Base-by-base conservation (phyloP, 805 yeast genomes). In the Yamadazyma olivae region DNA sequence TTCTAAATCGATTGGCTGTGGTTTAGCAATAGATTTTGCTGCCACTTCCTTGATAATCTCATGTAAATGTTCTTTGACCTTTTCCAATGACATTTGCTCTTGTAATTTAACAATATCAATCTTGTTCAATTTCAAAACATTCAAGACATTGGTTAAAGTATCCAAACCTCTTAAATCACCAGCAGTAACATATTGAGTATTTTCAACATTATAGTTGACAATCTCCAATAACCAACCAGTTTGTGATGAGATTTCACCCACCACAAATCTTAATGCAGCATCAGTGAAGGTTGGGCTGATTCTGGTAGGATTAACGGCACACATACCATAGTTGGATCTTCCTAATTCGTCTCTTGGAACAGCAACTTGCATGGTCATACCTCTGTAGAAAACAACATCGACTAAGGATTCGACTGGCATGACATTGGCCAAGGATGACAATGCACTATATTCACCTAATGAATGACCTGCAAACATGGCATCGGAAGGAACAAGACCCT, bases 351-450 rank as follows among this genome's bases (percentile, higher is more conserved):
- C 99, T 72, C 99, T 84, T 60, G 98, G 98, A 49, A 93, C 99
- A 32, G 99, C 99, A 48, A 93, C 99, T 74, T 93, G 99, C 99
- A 93, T 93, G 33, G 99, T 95, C 98, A 93, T 93, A 77, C 99
- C 99, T 75, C 99, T 83, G 78, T 93, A 95, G 77, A 93, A 93
- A 36, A 91, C 98, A 63, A 91, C 95, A 64, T 91, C 98, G 45
- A 91, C 97, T 50, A 91, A 75, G 5, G 95, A 84, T 71, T 93
- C 99, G 53, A 93, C 89, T 32, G 98, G 96, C 98, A 93, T 91
- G 41, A 95, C 97, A 61, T 93, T 96, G 36, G 96, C 99, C 55
- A 93, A 74, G 18, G 99, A 89, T 13, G 98, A 88, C 57, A 93
- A 77, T 12, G 99, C 98, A 50, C 97, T 93, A 64, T 93, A 93